Conservation (phyloP, 441 rosid genomes). For the Breynia disticha region DNA sequence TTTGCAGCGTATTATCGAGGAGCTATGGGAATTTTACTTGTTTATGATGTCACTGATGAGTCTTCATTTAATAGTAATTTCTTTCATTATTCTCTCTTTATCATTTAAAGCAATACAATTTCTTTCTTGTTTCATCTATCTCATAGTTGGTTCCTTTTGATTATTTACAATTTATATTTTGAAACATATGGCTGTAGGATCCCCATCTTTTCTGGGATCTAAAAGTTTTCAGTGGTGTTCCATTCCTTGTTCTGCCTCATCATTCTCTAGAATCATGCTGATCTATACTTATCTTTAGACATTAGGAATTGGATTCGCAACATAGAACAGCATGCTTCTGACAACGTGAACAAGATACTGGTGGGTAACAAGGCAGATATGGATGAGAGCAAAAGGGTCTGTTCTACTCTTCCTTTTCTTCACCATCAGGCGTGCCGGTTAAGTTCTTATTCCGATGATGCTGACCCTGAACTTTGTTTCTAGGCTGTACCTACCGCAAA, state of each 20-base stretch:
- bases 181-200: neutral
- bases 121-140: too few species aligned
- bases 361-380: slow-evolving; percentile 92
- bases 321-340: slow-evolving; percentile 87
- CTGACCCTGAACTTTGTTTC: too few species aligned
- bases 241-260: neutral
- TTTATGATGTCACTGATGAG: slow-evolving; percentile 92
- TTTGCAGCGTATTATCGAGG: slow-evolving; percentile 89
- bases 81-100: slow-evolving; percentile 13
- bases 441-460: too few species aligned
- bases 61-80: slow-evolving; percentile 86
- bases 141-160: neutral
- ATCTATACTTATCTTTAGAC: too few species aligned
- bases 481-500: slow-evolving; percentile 76
- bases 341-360: slow-evolving; percentile 79
- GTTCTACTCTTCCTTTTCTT: neutral
- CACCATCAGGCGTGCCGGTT: too few species aligned
- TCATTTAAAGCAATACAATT: neutral
- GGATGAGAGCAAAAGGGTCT: slow-evolving; percentile 91
- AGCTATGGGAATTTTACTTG: slow-evolving; percentile 97
- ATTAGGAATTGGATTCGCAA: slow-evolving; percentile 83
- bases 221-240: slow-evolving; percentile 9
- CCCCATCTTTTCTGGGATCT: neutral
- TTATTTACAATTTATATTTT: too few species aligned
- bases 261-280: slow-evolving; percentile 37